These are phyloP conservation scores for Diaporthe vexans DNA, from an alignment of 2,329 filamentous ascomycete genomes.

Conservation along the genomic window DNA sequence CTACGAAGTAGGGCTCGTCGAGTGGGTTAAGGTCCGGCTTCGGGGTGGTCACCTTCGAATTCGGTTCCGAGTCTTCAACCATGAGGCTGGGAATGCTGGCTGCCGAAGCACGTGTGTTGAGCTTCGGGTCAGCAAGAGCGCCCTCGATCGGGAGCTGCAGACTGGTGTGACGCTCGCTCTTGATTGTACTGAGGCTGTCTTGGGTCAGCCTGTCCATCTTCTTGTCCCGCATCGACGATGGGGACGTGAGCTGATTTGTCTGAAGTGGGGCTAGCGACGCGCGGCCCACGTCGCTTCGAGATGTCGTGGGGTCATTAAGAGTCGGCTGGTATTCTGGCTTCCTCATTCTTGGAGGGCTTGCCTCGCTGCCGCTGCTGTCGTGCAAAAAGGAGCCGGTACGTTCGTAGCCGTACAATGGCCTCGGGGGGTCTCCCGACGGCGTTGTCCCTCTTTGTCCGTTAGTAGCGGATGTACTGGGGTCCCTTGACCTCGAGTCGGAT, in stretches of 20 bases:
- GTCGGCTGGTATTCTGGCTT: constrained; percentile 24
- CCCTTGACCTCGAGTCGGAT: constrained; percentile 55
- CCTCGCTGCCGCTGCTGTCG: constrained; percentile 66
- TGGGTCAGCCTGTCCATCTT: constrained; percentile 40
- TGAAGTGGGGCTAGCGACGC: constrained; percentile 31
- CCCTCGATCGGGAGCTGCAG: constrained; percentile 61
- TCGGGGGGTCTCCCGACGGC: constrained; percentile 52
- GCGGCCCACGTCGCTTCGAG: constrained; percentile 19
- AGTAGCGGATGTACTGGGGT: constrained; percentile 43
- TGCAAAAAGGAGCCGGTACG: constrained; percentile 65
- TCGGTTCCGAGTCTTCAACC: constrained; percentile 57
- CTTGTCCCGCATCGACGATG: constrained; percentile 37
- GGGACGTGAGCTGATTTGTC: constrained; percentile 33
- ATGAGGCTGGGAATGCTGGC: constrained; percentile 57
- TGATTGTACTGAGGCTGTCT: constrained; percentile 48
- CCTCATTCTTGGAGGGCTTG: constrained; percentile 48
- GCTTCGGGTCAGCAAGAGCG: constrained; percentile 54
- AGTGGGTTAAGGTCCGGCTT: constrained; percentile 56
- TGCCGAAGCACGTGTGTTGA: constrained; percentile 49
- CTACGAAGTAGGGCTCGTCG: constrained; percentile 70
- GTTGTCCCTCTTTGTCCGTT: constrained; percentile 47
- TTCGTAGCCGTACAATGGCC: constrained; percentile 49
- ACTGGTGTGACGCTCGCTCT: constrained; percentile 50
- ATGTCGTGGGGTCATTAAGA: not conserved
- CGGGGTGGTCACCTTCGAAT: constrained; percentile 49